These are phyloP conservation scores for Flaveria robusta DNA, from an alignment of 129 eudicot species.

Conservation along the genomic window DNA sequence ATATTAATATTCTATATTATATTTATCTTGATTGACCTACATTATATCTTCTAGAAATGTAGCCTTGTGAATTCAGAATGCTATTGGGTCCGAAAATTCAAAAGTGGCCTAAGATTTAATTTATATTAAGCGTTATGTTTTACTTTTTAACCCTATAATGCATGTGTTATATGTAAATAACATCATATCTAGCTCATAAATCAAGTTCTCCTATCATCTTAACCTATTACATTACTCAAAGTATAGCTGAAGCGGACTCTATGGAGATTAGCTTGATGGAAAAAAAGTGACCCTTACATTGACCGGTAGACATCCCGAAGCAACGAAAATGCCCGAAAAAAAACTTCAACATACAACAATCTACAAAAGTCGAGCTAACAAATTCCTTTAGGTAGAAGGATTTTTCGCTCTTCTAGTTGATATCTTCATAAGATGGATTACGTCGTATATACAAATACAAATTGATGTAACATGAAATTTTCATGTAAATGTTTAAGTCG, in stretches of 20 bases:
- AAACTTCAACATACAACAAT: constrained; percentile 12
- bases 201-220: no score
- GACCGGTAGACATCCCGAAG: constrained; percentile 36
- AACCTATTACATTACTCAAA: neutral
- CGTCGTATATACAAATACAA: neutral
- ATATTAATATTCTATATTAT: no score
- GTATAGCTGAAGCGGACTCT: constrained; percentile 62
- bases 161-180: no score
- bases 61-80: constrained; percentile 25
- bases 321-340: constrained; percentile 19
- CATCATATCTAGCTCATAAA: no score
- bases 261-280: constrained; percentile 68
- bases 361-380: constrained; percentile 26
- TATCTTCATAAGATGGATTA: neutral
- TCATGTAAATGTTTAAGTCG: neutral
- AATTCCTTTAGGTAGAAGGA: constrained; percentile 33
- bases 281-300: constrained; percentile 60
- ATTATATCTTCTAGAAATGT: constrained; percentile 6
- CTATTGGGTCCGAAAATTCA: neutral
- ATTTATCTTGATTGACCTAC: constrained; percentile 10
- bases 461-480: neutral
- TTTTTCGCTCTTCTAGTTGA: constrained; percentile 27
- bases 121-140: no score
- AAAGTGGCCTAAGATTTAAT: no score
- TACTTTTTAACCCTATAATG: no score